Evolutionary conservation across 805 yeast species (phyloP).

Genomic region (Torulaspora gathmanii): DNA sequence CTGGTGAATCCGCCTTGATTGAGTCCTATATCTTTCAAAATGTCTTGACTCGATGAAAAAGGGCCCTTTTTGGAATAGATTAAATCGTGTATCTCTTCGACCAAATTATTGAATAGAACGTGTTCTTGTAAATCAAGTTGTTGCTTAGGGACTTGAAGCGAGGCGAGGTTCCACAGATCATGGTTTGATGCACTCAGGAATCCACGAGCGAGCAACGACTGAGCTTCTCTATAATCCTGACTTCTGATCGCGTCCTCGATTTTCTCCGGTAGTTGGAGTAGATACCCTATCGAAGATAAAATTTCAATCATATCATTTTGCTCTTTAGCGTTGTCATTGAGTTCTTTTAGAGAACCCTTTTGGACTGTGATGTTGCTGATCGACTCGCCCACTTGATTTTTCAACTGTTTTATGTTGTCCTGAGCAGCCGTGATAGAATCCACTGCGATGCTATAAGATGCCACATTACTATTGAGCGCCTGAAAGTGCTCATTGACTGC

Average conservation of each 20-base stretch:
- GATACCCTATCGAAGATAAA: slow-evolving; percentile 58
- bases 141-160: slow-evolving; percentile 46
- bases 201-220: slow-evolving; percentile 47
- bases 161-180: slow-evolving; percentile 54
- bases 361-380: slow-evolving; percentile 49
- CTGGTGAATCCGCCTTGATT: slow-evolving; percentile 35
- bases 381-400: slow-evolving; percentile 46
- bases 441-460: slow-evolving; percentile 72
- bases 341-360: slow-evolving; percentile 54
- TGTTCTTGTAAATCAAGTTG: slow-evolving; percentile 54
- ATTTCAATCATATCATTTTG: slow-evolving; percentile 68
- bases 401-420: slow-evolving; percentile 46
- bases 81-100: slow-evolving; percentile 72
- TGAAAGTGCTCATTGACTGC: slow-evolving; percentile 81
- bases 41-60: slow-evolving; percentile 18
- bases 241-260: slow-evolving; percentile 67
- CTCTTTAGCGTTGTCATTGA: slow-evolving; percentile 57
- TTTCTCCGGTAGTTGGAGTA: slow-evolving; percentile 54
- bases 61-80: slow-evolving; percentile 50
- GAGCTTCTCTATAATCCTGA: slow-evolving; percentile 64
- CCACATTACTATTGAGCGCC: slow-evolving; percentile 78
- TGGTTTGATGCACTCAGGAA: slow-evolving; percentile 45
- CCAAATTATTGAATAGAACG: slow-evolving; percentile 59
- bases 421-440: slow-evolving; percentile 63
- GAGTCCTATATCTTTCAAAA: slow-evolving; percentile 21